Base-by-base conservation (phyloP, 805 yeast genomes). In the Dipodascopsis tothii region DNA sequence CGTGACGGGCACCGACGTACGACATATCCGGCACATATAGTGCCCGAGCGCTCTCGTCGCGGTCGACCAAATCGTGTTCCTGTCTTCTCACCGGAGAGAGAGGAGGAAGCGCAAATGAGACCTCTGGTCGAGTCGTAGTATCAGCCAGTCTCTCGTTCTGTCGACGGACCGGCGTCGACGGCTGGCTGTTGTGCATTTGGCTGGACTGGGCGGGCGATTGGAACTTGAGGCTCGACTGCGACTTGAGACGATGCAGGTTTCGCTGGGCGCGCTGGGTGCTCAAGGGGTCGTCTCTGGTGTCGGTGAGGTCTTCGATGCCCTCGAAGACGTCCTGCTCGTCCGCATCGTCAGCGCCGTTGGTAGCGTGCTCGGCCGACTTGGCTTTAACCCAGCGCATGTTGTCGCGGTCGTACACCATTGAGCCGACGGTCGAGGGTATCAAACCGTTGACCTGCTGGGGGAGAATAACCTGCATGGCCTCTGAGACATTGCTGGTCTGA, bases 231-330 rank as follows among this genome's bases (percentile, higher is more conserved):
- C n/a, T n/a, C n/a, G n/a, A n/a, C n/a, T n/a, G n/a, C n/a, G n/a
- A n/a, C n/a, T n/a, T n/a, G n/a, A n/a, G n/a, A n/a, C n/a, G n/a
- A n/a, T n/a, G n/a, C n/a, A n/a, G n/a, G n/a, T n/a, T n/a, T n/a
- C 30, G 30, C 11, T 25, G 14, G 30, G 11, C 30, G 30, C 11
- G 9, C 14, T 25, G 11, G 30, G 30, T 25, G 30, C 14, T 9
- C 11, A 25, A 9, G 14, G 30, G 30, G 30, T 9, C 30, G 9
- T 25, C 30, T 14, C 30, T 25, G 30, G 30, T 44, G n/a, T 48
- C 50, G n/a, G 45, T 41, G 16, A 50, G 33, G 25, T 50, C 50
- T 9, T 45, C 60, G 33, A 60, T 53, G 5, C 58, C 65, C 14
- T 54, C 55, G 41, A 53, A 52, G 21, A 54, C 56, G 20, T 52